phyloP scores from a whole-genome alignment of 768 basidiomycete genomes.

The Hemileccinum rubropunctum region DNA sequence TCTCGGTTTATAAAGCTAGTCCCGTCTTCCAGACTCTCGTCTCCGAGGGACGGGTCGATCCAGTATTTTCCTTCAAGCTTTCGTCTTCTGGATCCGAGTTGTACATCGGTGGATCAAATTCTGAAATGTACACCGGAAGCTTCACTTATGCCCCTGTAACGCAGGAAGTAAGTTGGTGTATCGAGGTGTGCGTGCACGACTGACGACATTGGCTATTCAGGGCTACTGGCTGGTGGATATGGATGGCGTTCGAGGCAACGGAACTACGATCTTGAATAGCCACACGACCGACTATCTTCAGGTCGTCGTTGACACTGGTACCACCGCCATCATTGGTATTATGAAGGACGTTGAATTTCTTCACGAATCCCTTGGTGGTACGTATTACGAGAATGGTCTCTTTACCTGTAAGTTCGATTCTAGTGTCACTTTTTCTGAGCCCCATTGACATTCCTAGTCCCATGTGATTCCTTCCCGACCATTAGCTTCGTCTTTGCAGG shows the following conservation, averaged over 20 bases:
- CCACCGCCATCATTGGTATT: constrained; percentile 8
- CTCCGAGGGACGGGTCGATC: constrained; percentile 29
- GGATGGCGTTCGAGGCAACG: constrained; percentile 2
- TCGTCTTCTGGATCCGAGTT: constrained; percentile 33
- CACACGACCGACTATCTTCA: no score
- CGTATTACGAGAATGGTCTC: constrained; percentile 23
- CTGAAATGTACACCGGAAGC: constrained; percentile 34
- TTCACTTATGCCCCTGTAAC: constrained; percentile 35
- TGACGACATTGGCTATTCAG: not conserved
- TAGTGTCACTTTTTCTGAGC: constrained; percentile 2
- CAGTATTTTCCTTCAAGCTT: constrained; percentile 48
- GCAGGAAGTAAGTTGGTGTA: constrained; percentile 4
- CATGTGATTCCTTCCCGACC: constrained; percentile 28
- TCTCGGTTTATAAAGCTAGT: constrained; percentile 33
- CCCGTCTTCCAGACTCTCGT: constrained; percentile 43
- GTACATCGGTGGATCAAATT: constrained; percentile 41
- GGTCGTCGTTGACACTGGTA: constrained; percentile 24
- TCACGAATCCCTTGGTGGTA: constrained; percentile 25
- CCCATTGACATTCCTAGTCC: constrained; percentile 13
- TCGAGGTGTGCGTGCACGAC: no score
- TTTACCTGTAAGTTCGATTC: constrained; percentile 29
- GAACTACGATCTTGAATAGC: not conserved
- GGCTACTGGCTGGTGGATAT: constrained; percentile 20
- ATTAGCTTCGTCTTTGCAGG: constrained; percentile 38
- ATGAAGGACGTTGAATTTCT: constrained; percentile 11